Evolutionary conservation across 2,329 filamentous ascomycete species (phyloP).

Genomic region (Atkinsonella texensis): DNA sequence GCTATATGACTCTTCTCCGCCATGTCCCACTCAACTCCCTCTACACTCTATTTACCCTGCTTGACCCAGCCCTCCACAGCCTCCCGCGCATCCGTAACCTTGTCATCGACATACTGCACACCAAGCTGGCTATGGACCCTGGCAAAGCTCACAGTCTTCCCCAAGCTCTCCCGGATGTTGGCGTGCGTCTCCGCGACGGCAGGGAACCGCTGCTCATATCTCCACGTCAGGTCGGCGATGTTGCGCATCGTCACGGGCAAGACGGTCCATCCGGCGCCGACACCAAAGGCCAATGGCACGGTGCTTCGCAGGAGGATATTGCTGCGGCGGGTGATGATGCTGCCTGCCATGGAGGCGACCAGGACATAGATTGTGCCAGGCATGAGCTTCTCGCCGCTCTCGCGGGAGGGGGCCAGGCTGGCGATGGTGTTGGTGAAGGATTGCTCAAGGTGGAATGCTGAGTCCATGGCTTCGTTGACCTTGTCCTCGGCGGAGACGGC

Average conservation of each 20-base stretch:
- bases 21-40: neutral
- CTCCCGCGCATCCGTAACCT: slow-evolving; percentile 64
- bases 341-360: slow-evolving; percentile 88
- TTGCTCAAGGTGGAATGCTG: slow-evolving; percentile 73
- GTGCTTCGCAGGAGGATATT: slow-evolving; percentile 69
- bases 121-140: slow-evolving; percentile 62
- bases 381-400: slow-evolving; percentile 79
- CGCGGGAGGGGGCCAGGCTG: slow-evolving; percentile 72
- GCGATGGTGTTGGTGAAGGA: slow-evolving; percentile 83
- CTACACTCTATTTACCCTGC: slow-evolving; percentile 60
- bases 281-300: slow-evolving; percentile 66
- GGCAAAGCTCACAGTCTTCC: slow-evolving; percentile 60
- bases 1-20: neutral
- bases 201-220: slow-evolving; percentile 83
- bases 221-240: slow-evolving; percentile 75
- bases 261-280: slow-evolving; percentile 72
- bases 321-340: slow-evolving; percentile 79
- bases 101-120: slow-evolving; percentile 64
- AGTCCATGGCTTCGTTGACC: slow-evolving; percentile 72
- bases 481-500: slow-evolving; percentile 65
- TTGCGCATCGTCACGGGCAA: slow-evolving; percentile 87
- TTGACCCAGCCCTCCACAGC: slow-evolving; percentile 79
- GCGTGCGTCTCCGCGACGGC: slow-evolving; percentile 73
- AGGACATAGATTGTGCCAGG: slow-evolving; percentile 87
- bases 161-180: slow-evolving; percentile 53